Evolutionary conservation across 495 filamentous ascomycete species (phyloP).

Genomic region (Astrocystis sublimbata): DNA sequence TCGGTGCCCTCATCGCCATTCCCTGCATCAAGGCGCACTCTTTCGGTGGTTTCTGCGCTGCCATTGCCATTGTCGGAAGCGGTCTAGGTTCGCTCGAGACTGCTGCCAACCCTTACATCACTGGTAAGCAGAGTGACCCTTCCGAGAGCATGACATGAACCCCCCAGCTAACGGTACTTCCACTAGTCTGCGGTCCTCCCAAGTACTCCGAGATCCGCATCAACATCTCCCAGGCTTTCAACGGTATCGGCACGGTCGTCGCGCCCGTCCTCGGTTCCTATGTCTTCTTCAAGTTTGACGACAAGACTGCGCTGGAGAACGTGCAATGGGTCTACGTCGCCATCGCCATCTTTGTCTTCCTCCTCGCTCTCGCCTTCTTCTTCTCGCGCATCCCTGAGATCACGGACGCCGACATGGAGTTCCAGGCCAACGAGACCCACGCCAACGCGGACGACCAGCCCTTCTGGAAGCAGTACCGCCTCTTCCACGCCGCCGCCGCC

Average conservation of each 20-base stretch:
- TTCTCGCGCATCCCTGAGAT: conserved; percentile 67
- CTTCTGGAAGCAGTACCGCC: conserved; percentile 61
- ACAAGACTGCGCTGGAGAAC: conserved; percentile 50
- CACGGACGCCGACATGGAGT: conserved; percentile 71
- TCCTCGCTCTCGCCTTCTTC: conserved; percentile 65
- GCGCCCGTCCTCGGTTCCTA: conserved; percentile 67
- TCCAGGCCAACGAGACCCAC: conserved; percentile 45
- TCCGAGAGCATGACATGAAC: not conserved
- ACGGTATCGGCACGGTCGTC: conserved; percentile 63
- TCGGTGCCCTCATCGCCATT: conserved; percentile 44
- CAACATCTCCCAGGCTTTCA: conserved; percentile 66
- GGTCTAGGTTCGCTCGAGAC: conserved; percentile 74
- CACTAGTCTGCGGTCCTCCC: conserved; percentile 62
- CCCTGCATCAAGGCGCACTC: conserved; percentile 43
- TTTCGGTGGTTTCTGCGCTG: conserved; percentile 70
- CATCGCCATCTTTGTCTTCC: conserved; percentile 67
- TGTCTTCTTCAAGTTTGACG: conserved; percentile 65
- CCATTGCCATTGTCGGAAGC: conserved; percentile 69
- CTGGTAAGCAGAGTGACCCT: conserved; percentile 30
- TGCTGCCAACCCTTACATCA: conserved; percentile 66
- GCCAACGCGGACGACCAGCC: conserved; percentile 50
- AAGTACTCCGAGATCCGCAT: conserved; percentile 68
- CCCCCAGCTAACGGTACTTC: not conserved
- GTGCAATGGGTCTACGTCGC: conserved; percentile 79
- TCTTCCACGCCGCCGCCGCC: conserved; percentile 65